phyloP scores from a whole-genome alignment of 352 stramenopile species.

The Phytophthora niederhauseri region DNA sequence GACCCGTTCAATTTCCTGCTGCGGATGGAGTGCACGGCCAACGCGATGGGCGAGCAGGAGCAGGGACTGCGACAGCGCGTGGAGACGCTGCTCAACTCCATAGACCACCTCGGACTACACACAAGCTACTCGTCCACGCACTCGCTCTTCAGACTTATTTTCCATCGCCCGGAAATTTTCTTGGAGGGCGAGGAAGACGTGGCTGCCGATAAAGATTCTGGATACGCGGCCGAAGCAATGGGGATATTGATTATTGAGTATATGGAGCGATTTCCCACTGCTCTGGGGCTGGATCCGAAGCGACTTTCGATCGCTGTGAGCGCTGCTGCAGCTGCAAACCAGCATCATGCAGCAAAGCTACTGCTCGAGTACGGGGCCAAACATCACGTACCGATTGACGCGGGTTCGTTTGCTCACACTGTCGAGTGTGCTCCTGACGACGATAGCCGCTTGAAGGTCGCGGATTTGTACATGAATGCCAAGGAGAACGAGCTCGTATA shows the following conservation, averaged over 20 bases:
- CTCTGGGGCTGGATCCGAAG: slow-evolving; percentile 52
- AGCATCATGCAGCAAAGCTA: slow-evolving; percentile 41
- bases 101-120: slow-evolving; percentile 44
- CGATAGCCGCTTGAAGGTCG: slow-evolving; percentile 51
- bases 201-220: not conserved
- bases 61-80: slow-evolving; percentile 41
- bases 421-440: slow-evolving; percentile 55
- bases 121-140: slow-evolving; percentile 73
- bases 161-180: slow-evolving; percentile 56
- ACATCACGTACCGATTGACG: slow-evolving; percentile 55
- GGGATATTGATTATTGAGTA: slow-evolving; percentile 51
- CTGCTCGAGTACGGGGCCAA: slow-evolving; percentile 49
- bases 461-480: slow-evolving; percentile 62
- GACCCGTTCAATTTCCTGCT: slow-evolving; percentile 74
- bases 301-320: slow-evolving; percentile 66
- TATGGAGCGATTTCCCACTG: slow-evolving; percentile 50
- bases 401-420: slow-evolving; percentile 67
- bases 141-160: slow-evolving; percentile 63
- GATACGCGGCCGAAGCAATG: slow-evolving; percentile 20
- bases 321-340: slow-evolving; percentile 46
- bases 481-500: slow-evolving; percentile 60
- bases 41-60: slow-evolving; percentile 41
- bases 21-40: slow-evolving; percentile 62
- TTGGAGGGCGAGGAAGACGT: slow-evolving; percentile 17
- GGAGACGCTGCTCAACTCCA: slow-evolving; percentile 46